Evolutionary conservation across 2,329 filamentous ascomycete species (phyloP).

Genomic region (Nemania bipapillata): DNA sequence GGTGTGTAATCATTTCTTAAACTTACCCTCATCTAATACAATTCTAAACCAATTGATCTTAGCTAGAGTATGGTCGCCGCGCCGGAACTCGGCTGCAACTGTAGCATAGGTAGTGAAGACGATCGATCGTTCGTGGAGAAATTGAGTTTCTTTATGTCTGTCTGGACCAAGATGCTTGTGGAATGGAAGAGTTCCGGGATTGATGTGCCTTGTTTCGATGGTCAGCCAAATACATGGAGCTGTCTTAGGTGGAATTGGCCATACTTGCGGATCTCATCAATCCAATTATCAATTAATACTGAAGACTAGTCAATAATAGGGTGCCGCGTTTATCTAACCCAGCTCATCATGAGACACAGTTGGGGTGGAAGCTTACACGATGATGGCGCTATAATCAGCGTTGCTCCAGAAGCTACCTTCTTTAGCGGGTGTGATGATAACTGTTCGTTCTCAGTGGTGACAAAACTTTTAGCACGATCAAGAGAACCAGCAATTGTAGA

Average conservation of each 20-base stretch:
- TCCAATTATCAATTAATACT: slow-evolving; percentile 33
- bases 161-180: slow-evolving; percentile 27
- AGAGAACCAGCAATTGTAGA: slow-evolving; percentile 27
- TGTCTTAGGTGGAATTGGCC: neutral
- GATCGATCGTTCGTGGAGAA: slow-evolving; percentile 9
- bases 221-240: neutral
- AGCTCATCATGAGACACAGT: too few species aligned
- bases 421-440: neutral
- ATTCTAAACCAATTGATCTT: slow-evolving; percentile 34
- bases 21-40: slow-evolving; percentile 33
- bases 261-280: slow-evolving; percentile 33
- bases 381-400: slow-evolving; percentile 31
- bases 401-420: slow-evolving; percentile 16
- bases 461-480: slow-evolving; percentile 19
- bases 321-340: neutral
- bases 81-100: slow-evolving; percentile 16
- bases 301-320: neutral
- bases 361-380: slow-evolving; percentile 22
- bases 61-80: slow-evolving; percentile 9
- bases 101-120: slow-evolving; percentile 34
- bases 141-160: slow-evolving; percentile 15
- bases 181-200: slow-evolving; percentile 22
- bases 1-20: neutral
- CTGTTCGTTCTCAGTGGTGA: slow-evolving; percentile 2
- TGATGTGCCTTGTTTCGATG: slow-evolving; percentile 17